Conservation (phyloP, 2,329 filamentous ascomycete species). For the Aspergillus fumigatiaffinis region DNA sequence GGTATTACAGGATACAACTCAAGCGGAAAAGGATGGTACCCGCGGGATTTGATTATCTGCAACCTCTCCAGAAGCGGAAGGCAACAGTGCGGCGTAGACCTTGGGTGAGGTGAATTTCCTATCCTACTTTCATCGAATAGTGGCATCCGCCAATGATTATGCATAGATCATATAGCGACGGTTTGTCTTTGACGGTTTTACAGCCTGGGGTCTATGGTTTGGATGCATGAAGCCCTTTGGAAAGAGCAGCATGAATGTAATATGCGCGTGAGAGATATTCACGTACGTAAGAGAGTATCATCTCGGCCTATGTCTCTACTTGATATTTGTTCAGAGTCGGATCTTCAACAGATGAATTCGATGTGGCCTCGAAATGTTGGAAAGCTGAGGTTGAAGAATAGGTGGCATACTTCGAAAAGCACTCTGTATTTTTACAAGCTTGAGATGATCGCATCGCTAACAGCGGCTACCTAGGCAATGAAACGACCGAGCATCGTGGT, state of each 20-base stretch:
- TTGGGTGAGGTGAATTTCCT: background rate
- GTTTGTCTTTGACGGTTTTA: background rate
- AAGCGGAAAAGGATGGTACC: background rate
- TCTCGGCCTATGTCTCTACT: background rate
- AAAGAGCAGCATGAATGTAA: background rate
- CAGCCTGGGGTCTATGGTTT: background rate
- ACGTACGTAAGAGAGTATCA: background rate
- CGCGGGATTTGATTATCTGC: background rate
- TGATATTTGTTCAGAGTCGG: background rate
- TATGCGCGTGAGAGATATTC: background rate
- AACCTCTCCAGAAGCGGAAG: background rate
- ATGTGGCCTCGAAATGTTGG: background rate
- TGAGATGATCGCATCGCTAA: background rate
- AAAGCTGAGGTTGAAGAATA: background rate
- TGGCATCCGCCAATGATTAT: background rate
- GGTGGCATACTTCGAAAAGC: background rate
- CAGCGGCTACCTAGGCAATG: slow-evolving; percentile 14
- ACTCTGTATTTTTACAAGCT: background rate
- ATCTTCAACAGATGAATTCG: background rate
- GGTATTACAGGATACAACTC: background rate
- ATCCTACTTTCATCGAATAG: background rate
- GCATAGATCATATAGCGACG: background rate
- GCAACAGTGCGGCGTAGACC: background rate
- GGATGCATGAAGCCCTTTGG: background rate
- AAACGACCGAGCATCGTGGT: slow-evolving; percentile 24